These are phyloP conservation scores for Boechera divaricarpa DNA, from an alignment of 345 rosid species.

Conservation along the genomic window DNA sequence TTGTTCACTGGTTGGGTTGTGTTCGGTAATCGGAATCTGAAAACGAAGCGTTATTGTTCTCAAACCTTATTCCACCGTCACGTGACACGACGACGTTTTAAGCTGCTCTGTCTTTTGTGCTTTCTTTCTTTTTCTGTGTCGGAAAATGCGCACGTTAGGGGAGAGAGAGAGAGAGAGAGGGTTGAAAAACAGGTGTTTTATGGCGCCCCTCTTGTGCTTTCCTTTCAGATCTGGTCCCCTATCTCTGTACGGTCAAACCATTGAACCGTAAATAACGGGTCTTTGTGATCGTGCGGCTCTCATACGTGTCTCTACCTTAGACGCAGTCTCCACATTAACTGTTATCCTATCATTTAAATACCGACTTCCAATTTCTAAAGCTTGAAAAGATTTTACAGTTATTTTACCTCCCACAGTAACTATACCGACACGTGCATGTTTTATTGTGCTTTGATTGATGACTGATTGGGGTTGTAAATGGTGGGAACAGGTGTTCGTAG, in stretches of 20 bases:
- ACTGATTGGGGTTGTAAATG: slow-evolving; percentile 18
- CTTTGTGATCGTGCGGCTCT: slow-evolving; percentile 44
- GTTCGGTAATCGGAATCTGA: slow-evolving; percentile 27
- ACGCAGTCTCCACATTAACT: slow-evolving; percentile 32
- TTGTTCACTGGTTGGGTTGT: background rate
- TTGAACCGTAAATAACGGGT: slow-evolving; percentile 42
- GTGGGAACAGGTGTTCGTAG: slow-evolving; percentile 68
- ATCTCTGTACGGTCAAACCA: slow-evolving; percentile 31
- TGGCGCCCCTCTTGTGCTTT: slow-evolving; percentile 40
- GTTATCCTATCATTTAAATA: slow-evolving; percentile 1
- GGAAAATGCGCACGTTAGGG: slow-evolving; percentile 43
- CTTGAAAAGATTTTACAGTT: background rate
- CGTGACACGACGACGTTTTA: slow-evolving; percentile 37
- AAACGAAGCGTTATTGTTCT: background rate
- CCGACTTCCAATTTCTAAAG: background rate
- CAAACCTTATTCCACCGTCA: slow-evolving; percentile 1
- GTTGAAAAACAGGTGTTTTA: slow-evolving; percentile 43
- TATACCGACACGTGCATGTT: slow-evolving; percentile 21
- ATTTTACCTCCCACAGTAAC: background rate
- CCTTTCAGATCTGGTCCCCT: slow-evolving; percentile 43
- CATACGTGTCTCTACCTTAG: slow-evolving; percentile 38
- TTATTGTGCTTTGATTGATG: slow-evolving; percentile 24
- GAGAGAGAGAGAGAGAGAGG: background rate
- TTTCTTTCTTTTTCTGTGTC: slow-evolving; percentile 10
- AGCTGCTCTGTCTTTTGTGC: slow-evolving; percentile 6